A percentile compares a stretch with the other conserved stretches of the same genome.
Evolutionary conservation across 2,329 filamentous ascomycete species (phyloP).

Genomic region (Sporothrix sp.): DNA sequence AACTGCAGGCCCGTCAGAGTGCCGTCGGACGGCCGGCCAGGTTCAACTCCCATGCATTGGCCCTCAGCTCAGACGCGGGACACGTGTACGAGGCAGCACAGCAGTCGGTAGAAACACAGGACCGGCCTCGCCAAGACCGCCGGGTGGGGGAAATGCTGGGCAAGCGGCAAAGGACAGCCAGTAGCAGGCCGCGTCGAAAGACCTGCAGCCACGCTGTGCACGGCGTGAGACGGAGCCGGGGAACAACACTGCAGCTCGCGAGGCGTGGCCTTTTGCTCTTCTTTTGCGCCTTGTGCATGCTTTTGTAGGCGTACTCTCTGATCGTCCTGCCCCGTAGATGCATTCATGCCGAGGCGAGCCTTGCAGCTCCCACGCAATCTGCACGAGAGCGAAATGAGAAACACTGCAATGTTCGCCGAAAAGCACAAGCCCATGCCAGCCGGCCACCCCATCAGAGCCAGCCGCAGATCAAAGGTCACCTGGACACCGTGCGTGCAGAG

Average conservation of each 20-base stretch:
- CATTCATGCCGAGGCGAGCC: background rate
- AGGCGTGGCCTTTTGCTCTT: too few species aligned
- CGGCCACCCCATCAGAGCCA: too few species aligned
- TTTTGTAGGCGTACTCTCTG: background rate
- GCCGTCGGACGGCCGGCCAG: too few species aligned
- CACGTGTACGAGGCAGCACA: background rate
- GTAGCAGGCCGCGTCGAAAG: background rate
- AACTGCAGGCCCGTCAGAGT: too few species aligned
- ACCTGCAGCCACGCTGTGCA: background rate
- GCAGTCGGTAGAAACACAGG: background rate
- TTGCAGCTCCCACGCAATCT: too few species aligned
- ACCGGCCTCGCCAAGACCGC: background rate
- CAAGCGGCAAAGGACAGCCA: background rate
- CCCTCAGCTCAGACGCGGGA: background rate
- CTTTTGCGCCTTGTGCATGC: too few species aligned
- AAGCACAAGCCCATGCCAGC: background rate
- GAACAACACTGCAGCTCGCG: slow-evolving; percentile 2
- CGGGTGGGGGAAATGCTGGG: background rate
- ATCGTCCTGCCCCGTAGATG: too few species aligned
- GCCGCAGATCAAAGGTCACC: background rate
- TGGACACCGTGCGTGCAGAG: background rate
- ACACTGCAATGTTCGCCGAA: too few species aligned
- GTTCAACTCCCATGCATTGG: too few species aligned
- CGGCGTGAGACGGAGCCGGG: background rate
- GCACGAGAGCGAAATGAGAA: background rate